These are phyloP conservation scores for Saccharomycopsis sp. DNA, from an alignment of 805 yeast genomes.

Conservation along the genomic window DNA sequence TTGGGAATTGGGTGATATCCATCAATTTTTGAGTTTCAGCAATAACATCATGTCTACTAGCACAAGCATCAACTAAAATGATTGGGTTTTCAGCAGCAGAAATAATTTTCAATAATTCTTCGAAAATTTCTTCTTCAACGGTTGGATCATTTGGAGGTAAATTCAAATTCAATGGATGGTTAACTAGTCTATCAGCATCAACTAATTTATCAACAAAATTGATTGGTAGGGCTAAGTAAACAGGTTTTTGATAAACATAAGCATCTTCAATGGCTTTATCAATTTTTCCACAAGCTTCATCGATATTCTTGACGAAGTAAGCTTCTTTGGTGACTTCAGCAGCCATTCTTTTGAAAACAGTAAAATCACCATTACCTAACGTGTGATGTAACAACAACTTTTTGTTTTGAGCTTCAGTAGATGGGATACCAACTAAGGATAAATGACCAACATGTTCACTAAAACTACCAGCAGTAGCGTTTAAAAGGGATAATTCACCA, in stretches of 20 bases:
- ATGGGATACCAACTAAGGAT: conserved; percentile 81
- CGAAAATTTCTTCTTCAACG: conserved; percentile 33
- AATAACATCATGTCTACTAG: conserved; percentile 49
- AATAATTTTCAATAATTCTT: conserved; percentile 27
- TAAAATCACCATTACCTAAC: conserved; percentile 49
- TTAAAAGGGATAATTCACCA: conserved; percentile 78
- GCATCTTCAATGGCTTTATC: conserved; percentile 56
- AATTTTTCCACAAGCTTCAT: conserved; percentile 44
- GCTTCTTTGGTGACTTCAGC: neutral
- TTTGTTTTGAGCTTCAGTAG: conserved; percentile 22
- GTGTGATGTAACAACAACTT: conserved; percentile 48
- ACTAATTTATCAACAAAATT: conserved; percentile 45
- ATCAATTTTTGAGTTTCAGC: conserved; percentile 35
- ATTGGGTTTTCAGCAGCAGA: conserved; percentile 48
- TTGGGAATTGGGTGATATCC: conserved; percentile 38
- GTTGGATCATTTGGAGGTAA: conserved; percentile 19
- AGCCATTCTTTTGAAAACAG: conserved; percentile 35
- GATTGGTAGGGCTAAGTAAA: conserved; percentile 67
- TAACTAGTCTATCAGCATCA: conserved; percentile 27
- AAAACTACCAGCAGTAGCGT: conserved; percentile 74
- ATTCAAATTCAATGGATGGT: conserved; percentile 24
- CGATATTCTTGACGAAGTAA: conserved; percentile 29
- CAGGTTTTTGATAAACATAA: conserved; percentile 58
- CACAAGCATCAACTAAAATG: conserved; percentile 59
- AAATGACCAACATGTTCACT: conserved; percentile 73